Evolutionary conservation across 805 yeast species (phyloP).

Genomic region (Ogataea trehaloabstinens): DNA sequence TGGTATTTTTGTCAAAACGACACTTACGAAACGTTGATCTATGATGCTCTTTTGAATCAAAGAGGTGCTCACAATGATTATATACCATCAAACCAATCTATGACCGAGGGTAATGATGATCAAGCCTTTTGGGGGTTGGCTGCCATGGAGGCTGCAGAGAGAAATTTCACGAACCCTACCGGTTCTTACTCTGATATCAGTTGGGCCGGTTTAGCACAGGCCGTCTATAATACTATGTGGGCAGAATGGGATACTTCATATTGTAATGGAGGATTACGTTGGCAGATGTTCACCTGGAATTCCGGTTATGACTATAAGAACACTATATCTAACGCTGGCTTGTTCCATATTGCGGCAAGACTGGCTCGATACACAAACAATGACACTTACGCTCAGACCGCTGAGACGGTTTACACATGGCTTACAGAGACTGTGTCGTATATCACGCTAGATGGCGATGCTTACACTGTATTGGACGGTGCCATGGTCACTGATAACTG

Average conservation of each 20-base stretch:
- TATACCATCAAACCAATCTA: constrained; percentile 76
- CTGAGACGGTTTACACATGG: constrained; percentile 78
- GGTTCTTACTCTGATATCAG: constrained; percentile 19
- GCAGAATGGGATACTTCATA: constrained; percentile 66
- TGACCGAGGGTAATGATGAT: constrained; percentile 90
- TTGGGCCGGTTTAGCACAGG: constrained; percentile 81
- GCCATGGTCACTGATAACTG: constrained; percentile 50
- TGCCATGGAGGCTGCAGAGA: constrained; percentile 80
- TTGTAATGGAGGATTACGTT: constrained; percentile 80
- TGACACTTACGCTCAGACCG: constrained; percentile 68
- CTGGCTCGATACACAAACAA: constrained; percentile 77
- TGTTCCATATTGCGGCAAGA: constrained; percentile 80
- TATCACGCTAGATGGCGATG: constrained; percentile 26
- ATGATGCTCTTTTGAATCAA: constrained; percentile 63
- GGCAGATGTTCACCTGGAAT: constrained; percentile 92
- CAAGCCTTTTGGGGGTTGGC: constrained; percentile 93
- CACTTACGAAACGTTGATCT: constrained; percentile 55
- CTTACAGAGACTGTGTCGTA: constrained; percentile 21
- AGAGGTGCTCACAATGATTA: constrained; percentile 63
- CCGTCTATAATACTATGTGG: constrained; percentile 82
- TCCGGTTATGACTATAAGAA: constrained; percentile 85
- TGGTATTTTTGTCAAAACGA: constrained; percentile 67
- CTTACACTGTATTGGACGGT: constrained; percentile 52
- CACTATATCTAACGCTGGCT: constrained; percentile 80
- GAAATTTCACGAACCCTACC: constrained; percentile 77